Base-by-base conservation (phyloP, 768 basidiomycete species). In the Lentinula boryana region DNA sequence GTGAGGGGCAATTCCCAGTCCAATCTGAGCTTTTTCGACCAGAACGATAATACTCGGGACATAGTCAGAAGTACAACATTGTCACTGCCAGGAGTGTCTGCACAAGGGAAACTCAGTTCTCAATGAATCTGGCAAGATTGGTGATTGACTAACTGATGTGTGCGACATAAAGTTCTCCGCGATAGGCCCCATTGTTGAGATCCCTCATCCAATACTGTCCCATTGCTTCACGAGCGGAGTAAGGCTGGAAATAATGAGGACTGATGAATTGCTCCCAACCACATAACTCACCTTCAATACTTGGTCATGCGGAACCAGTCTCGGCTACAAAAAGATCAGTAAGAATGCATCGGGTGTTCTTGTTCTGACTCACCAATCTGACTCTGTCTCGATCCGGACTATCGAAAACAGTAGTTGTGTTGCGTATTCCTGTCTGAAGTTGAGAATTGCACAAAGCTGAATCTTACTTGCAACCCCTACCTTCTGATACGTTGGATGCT, bases 181-280 rank as follows among this genome's bases (percentile, higher is more conserved):
- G 84, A 72, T 89, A 98, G 15, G 84, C 80, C 9, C 96, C 97
- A 61, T 92, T 86, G 64, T 95, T 93, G 15, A 98, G 73, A 69
- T 98, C 96, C 74, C 86, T 92, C 81, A 98, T 88, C 96, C 97
- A 98, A 66, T 89, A 93, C 73, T 98, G 97, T 5, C 97, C 97
- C 7, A 91, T 75, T 0, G 95, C 93, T 71, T 97, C 95, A 5
- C 95, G 87, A 38, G 84, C 82, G 53, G 91, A 91, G 74, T 91
- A 98, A 0, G 96, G 86, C 93, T 96, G 66, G 1, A 58, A 57
- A 27, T 35, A 43, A 62, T 43, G 61, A 63, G 62, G 3, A 40
- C 43, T 21, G n/a, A 41, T 12, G 38, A 43, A 49, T 43, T 41
- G 43, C 21, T 27, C 13, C 16, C 54, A 46, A 23, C 38, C 51